Evolutionary conservation across 768 basidiomycete genomes (phyloP), one percentile per base, ranked within the genome.

Genomic region (Suillus ampliporus): DNA sequence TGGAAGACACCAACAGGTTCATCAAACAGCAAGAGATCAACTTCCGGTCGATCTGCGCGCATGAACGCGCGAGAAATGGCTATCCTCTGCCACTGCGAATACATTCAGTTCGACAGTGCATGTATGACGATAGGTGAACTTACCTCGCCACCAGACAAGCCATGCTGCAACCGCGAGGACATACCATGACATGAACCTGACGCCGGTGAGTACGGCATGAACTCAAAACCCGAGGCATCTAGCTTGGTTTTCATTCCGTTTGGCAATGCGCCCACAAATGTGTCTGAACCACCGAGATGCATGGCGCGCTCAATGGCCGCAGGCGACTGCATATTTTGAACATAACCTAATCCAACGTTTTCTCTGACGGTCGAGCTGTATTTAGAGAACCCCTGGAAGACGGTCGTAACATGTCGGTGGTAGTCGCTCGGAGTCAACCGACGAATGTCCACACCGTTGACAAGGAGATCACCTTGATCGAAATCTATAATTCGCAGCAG

Each of bases 1-100:
- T 28, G 58, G n/a, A 58, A 61, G 57, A 40, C 57, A 60, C 87
- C 71, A 77, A 89, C 90, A 58, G 92, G 91, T 78, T 94, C 92
- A 73, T 96, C 94, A 70, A 95, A 90, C 46, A 95, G 75, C 37
- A 95, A 79, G 15, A 95, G 77, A 75, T 95, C 91, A 28, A 92
- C 85, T 65, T 88, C 86, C 23, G 86, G 90, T 70, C 84, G 86
- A 69, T 80, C 84, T 53, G 91, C 89, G 63, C 93, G 82, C 90
- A 95, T 92, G 69, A 95, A 95, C 17, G 92, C 91, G 53, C 94
- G 84, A 52, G 93, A 90, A 54, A 95, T 84, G 19, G 94, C 93
- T 61, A 96, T 85, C 67, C 91, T 80, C 77, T 94, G 92, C 93
- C 93, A 94, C 91, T 94, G 71, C 38, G 62, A 57, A 60, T 62